Percentiles rank a stretch among this genome's conserved stretches.
These are phyloP conservation scores for Drechmeria coniospora DNA, from an alignment of 2,329 filamentous ascomycete species.

Conservation along the genomic window DNA sequence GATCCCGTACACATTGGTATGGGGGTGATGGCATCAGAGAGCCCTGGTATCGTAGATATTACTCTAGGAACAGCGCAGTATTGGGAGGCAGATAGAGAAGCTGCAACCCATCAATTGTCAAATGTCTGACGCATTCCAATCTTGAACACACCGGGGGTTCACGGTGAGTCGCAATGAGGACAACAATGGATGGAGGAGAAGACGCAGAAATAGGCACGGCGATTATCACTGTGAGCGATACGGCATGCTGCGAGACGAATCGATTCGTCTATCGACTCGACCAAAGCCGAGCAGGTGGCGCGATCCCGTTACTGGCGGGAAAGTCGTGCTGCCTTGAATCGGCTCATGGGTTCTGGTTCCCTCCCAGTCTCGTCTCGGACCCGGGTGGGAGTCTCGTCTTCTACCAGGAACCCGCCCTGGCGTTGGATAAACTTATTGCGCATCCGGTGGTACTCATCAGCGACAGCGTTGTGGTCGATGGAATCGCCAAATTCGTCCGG, in stretches of 20 bases:
- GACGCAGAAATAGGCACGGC: not conserved
- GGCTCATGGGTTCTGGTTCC: slow-evolving; percentile 48
- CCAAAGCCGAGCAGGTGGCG: not conserved
- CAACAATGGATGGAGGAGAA: not conserved
- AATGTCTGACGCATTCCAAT: slow-evolving; percentile 13
- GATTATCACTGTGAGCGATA: not conserved
- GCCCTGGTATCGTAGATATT: slow-evolving; percentile 26
- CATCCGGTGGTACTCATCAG: slow-evolving; percentile 66
- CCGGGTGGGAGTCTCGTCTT: slow-evolving; percentile 52
- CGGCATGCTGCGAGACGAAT: slow-evolving; percentile 8
- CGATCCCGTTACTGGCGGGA: slow-evolving; percentile 27
- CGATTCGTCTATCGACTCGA: slow-evolving; percentile 13
- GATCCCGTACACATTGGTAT: slow-evolving; percentile 8
- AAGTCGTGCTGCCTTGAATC: slow-evolving; percentile 58
- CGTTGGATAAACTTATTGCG: slow-evolving; percentile 72
- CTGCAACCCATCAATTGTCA: slow-evolving; percentile 41
- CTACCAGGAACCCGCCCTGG: slow-evolving; percentile 65
- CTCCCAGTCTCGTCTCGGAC: slow-evolving; percentile 53
- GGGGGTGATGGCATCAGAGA: slow-evolving; percentile 42
- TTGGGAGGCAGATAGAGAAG: slow-evolving; percentile 35
- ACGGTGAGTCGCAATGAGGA: not conserved
- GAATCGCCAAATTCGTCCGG: slow-evolving; percentile 53
- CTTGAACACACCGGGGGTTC: not conserved
- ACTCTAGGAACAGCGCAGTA: slow-evolving; percentile 40
- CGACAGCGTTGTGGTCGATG: slow-evolving; percentile 63